Base-by-base conservation (phyloP, 106 monocot genomes). In the Agapanthus africanus region DNA sequence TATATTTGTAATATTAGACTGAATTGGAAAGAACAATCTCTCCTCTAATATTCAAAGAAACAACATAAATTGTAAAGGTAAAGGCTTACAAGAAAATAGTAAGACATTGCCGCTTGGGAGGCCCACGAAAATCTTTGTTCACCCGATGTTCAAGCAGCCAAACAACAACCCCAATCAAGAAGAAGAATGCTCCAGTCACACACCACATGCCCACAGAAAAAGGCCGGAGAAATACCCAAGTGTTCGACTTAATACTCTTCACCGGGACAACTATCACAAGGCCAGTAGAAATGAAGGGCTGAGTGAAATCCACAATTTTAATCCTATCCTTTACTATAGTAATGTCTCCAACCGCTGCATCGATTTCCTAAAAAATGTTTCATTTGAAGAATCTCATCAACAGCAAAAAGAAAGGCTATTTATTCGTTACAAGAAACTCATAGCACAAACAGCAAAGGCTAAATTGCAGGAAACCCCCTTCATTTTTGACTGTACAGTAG, bases 61-160 rank as follows among this genome's bases (percentile, higher is more conserved):
- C 19, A 21, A 22, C 7, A 22, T 54, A 54, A 54, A 57, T 13
- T 11, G 2, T 57, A 10, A 65, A 19, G n/a, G n/a, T n/a, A 22
- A 56, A 63, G 33, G 19, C 84, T 72, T 70, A 86, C 90, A 77
- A 70, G 47, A 80, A 80, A 18, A 90, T 80, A 40, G 80, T 86
- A 22, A 76, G 34, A 35, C 75, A 39, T 44, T 90, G 90, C 22
- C 64, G 73, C 40, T 66, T 80, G 16, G 90, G 90, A 11, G 90
- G 38, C 1, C 90, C 90, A n/a, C 90, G 52, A 63, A 90, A 90
- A 54, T 80, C 90, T 0, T 1, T 59, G 41, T 90, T 90, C 37
- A 75, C 73, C 44, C 90, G 71, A 70, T 90, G 90, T 83, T 90
- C 90, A 39, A 90, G 77, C 19, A 86, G 54, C 90, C 90, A 90